phyloP scores from a whole-genome alignment of 768 basidiomycete genomes.

The Podaxis sp. region DNA sequence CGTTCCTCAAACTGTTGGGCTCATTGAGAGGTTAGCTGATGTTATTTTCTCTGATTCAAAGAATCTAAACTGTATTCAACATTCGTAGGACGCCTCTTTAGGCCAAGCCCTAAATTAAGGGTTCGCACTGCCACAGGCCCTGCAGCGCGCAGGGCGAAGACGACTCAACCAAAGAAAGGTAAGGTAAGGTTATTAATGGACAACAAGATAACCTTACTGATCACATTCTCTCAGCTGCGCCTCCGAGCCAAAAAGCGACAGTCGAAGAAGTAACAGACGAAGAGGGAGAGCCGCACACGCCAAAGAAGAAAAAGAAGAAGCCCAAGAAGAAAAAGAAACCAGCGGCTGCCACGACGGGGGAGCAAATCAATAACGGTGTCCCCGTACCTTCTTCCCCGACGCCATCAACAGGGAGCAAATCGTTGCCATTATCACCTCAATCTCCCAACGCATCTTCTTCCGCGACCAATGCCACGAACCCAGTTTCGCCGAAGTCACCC shows the following conservation, averaged over 20 bases:
- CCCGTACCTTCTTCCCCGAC: constrained; percentile 23
- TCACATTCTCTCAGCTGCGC: constrained; percentile 7
- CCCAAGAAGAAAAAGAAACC: constrained; percentile 78
- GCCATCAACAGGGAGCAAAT: constrained; percentile 14
- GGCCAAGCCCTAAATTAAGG: constrained; percentile 41
- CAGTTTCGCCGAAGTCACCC: constrained; percentile 20
- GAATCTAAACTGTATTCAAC: neutral
- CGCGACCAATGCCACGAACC: constrained; percentile 7
- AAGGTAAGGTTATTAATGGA: constrained; percentile 4
- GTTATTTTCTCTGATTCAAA: neutral
- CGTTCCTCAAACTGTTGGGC: constrained; percentile 75
- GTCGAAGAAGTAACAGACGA: constrained; percentile 75
- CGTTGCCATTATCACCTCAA: neutral
- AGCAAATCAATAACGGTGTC: constrained; percentile 21
- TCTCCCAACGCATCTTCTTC: constrained; percentile 11
- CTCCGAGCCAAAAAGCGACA: constrained; percentile 46
- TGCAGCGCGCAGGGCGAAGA: constrained; percentile 22
- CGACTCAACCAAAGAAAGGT: constrained; percentile 21
- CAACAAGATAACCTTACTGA: constrained; percentile 14
- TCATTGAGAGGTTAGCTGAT: constrained; percentile 61
- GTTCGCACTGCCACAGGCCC: constrained; percentile 24
- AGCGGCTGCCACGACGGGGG: constrained; percentile 32
- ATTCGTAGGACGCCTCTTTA: constrained; percentile 62
- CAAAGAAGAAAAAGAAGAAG: constrained; percentile 68
- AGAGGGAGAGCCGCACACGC: constrained; percentile 40